Evolutionary conservation across 78 protist genomes (phyloP).

Genomic region (Dictyostelium purpureum): DNA sequence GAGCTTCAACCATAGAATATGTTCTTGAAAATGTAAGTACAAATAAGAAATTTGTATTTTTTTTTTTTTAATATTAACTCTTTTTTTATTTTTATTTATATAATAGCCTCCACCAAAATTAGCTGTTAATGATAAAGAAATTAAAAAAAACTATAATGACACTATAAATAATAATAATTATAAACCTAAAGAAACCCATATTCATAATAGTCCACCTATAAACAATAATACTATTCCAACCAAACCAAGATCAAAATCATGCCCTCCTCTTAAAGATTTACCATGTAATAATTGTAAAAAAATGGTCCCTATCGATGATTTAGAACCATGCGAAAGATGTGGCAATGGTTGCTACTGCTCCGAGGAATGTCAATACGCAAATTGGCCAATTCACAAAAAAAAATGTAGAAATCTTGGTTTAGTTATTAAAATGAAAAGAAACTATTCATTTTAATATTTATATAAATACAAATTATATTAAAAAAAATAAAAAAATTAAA

Average conservation of each 20-base stretch:
- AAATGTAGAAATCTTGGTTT: conserved; percentile 10
- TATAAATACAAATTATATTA: neutral
- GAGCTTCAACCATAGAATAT: conserved; percentile 32
- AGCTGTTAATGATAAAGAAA: neutral
- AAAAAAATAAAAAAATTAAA: neutral
- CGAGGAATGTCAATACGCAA: conserved; percentile 36
- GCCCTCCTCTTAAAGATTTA: conserved; percentile 15
- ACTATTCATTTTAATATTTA: neutral
- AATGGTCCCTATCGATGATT: neutral
- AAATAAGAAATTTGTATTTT: neutral
- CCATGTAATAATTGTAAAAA: conserved; percentile 57
- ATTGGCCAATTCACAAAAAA: conserved; percentile 30
- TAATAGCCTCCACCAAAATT: conserved; percentile 29
- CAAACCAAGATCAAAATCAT: conserved; percentile 51
- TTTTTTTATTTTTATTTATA: neutral
- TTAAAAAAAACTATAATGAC: neutral
- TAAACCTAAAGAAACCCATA: neutral
- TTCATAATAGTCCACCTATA: neutral
- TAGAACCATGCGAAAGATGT: conserved; percentile 52
- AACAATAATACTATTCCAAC: neutral
- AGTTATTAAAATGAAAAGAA: conserved; percentile 60
- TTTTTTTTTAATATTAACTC: neutral
- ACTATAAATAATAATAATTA: neutral
- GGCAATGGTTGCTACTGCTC: conserved; percentile 49
- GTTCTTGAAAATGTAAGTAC: conserved; percentile 49